Percentiles rank a stretch among this genome's conserved stretches.
Evolutionary conservation across 352 stramenopile species (phyloP).

Genomic region (Globisporangium megalacanthum): DNA sequence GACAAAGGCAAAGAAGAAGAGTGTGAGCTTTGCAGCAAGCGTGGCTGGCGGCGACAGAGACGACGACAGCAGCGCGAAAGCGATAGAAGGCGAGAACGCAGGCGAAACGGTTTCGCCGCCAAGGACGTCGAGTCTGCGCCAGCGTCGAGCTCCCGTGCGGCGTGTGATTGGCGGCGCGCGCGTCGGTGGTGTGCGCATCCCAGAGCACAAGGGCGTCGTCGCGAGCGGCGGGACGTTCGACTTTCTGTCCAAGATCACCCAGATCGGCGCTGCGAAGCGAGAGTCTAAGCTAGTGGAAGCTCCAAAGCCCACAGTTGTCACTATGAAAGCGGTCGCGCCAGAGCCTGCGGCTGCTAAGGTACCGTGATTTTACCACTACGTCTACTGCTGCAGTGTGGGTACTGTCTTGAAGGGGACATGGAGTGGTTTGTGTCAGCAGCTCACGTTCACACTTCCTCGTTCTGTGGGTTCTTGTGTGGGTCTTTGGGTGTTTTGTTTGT

Average conservation of each 20-base stretch:
- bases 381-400: too few relatives aligned
- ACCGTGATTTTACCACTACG: too few relatives aligned
- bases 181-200: slow-evolving; percentile 16
- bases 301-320: neutral
- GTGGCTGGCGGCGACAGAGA: slow-evolving; percentile 26
- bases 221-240: slow-evolving; percentile 79
- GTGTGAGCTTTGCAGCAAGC: slow-evolving; percentile 52
- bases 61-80: slow-evolving; percentile 18
- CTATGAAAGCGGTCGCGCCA: neutral
- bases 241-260: slow-evolving; percentile 78
- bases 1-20: slow-evolving; percentile 35
- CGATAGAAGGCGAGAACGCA: slow-evolving; percentile 15
- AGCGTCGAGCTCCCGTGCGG: slow-evolving; percentile 21
- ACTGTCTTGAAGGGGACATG: too few relatives aligned
- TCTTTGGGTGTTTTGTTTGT: too few relatives aligned
- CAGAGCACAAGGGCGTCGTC: slow-evolving; percentile 59
- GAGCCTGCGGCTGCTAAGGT: slow-evolving; percentile 4
- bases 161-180: slow-evolving; percentile 24
- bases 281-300: slow-evolving; percentile 12
- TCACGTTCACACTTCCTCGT: too few relatives aligned
- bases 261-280: slow-evolving; percentile 23
- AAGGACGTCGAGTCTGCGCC: slow-evolving; percentile 4
- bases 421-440: neutral
- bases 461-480: too few relatives aligned
- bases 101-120: neutral